These are phyloP conservation scores for Cryptococcus jaspeensis DNA, from an alignment of 1,284 basidiomycete genomes.

Conservation along the genomic window DNA sequence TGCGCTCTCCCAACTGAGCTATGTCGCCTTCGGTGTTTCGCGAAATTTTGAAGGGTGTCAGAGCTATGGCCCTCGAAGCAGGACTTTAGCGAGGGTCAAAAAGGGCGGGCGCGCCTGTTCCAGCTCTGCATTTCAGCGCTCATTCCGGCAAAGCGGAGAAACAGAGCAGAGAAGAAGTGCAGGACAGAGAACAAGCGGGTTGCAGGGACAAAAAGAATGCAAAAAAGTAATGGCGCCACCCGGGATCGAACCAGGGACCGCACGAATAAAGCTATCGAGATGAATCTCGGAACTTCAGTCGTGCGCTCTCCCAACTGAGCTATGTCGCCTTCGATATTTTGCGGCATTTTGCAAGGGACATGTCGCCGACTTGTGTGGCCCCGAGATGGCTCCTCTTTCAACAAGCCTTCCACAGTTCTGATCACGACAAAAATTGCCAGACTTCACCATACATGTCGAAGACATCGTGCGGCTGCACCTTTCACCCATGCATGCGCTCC, in stretches of 20 bases:
- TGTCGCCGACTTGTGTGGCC: no score
- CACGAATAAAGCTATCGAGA: not conserved
- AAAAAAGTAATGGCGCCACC: conserved; percentile 4
- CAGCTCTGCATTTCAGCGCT: no score
- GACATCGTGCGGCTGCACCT: no score
- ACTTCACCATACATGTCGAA: no score
- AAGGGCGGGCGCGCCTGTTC: no score
- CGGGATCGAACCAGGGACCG: conserved; percentile 8
- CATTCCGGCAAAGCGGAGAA: no score
- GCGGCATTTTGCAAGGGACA: not conserved
- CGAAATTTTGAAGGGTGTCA: not conserved
- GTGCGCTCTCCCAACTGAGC: conserved; percentile 28
- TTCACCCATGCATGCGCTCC: no score
- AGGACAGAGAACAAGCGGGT: not conserved
- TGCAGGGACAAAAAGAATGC: not conserved
- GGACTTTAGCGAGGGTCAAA: no score
- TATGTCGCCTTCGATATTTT: conserved; percentile 17
- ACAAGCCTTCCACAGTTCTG: no score
- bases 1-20: conserved; percentile 17
- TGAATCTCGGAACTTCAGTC: conserved; percentile 17
- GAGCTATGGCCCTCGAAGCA: not conserved
- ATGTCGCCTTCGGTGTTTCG: conserved; percentile 1
- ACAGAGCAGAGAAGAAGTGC: no score
- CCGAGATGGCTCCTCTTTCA: no score
- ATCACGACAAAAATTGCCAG: no score